These are phyloP conservation scores for Senna tora DNA, from an alignment of 306 rosid species.

Conservation along the genomic window DNA sequence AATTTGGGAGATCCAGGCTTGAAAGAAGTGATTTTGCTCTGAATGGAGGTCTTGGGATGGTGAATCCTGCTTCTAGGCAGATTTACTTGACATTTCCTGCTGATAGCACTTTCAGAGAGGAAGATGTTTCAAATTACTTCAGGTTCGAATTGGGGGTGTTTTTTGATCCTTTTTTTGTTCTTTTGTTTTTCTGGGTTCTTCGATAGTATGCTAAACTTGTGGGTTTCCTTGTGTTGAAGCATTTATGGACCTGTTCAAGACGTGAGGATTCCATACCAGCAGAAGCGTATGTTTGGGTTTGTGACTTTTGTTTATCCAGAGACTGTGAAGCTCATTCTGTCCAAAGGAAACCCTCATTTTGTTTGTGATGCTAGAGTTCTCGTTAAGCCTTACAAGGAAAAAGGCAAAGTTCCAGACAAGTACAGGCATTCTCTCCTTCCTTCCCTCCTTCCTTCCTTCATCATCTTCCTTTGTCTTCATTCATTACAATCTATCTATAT, in stretches of 20 bases:
- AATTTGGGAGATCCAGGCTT: constrained; percentile 69
- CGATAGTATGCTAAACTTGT: constrained; percentile 1
- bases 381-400: constrained; percentile 99
- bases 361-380: constrained; percentile 98
- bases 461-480: not conserved
- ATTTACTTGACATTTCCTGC: constrained; percentile 98
- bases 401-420: constrained; percentile 97
- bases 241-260: constrained; percentile 95
- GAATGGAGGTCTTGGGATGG: constrained; percentile 64
- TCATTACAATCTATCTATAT: not conserved
- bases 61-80: constrained; percentile 92
- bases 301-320: constrained; percentile 92
- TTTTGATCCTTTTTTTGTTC: not conserved
- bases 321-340: constrained; percentile 87
- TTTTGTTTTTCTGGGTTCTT: not conserved
- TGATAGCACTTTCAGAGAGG: constrained; percentile 95
- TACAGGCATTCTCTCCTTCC: constrained; percentile 63
- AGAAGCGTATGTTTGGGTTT: constrained; percentile 97
- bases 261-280: constrained; percentile 99
- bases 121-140: constrained; percentile 95
- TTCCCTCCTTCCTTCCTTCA: too few relatives aligned
- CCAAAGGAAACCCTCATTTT: constrained; percentile 97
- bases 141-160: constrained; percentile 48
- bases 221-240: constrained; percentile 44
- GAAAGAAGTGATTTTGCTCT: constrained; percentile 72